Conservation (phyloP, 805 yeast genomes). For the Candida multigemmis region DNA sequence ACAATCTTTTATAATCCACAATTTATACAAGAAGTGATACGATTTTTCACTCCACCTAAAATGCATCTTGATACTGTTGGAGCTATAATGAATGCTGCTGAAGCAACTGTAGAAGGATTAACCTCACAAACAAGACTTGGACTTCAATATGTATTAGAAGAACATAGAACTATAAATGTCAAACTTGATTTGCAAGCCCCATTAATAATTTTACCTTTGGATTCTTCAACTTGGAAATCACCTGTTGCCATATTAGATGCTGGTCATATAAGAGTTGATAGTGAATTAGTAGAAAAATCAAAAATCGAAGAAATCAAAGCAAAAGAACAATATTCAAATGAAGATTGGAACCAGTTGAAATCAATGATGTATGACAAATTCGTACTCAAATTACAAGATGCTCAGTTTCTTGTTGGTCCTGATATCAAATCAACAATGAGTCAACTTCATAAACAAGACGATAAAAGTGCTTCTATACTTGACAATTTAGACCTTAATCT, state of each 20-base stretch:
- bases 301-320: conserved; percentile 62
- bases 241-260: conserved; percentile 93
- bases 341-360: conserved; percentile 70
- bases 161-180: conserved; percentile 83
- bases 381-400: conserved; percentile 66
- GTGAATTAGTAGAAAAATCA: conserved; percentile 69
- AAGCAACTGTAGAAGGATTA: conserved; percentile 85
- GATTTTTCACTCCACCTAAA: conserved; percentile 81
- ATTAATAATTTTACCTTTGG: conserved; percentile 74
- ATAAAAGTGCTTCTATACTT: conserved; percentile 52
- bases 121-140: conserved; percentile 88
- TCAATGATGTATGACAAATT: conserved; percentile 87
- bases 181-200: conserved; percentile 93
- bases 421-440: conserved; percentile 69
- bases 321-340: conserved; percentile 45
- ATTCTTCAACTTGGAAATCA: conserved; percentile 68
- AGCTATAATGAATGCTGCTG: conserved; percentile 89
- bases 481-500: conserved; percentile 71
- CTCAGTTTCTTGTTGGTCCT: conserved; percentile 84
- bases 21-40: conserved; percentile 65
- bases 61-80: conserved; percentile 82
- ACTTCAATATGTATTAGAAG: conserved; percentile 85
- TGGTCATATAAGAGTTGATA: conserved; percentile 80
- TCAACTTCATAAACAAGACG: conserved; percentile 43
- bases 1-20: conserved; percentile 84